These are phyloP conservation scores for Gastrodia elata DNA, from an alignment of 106 monocot genomes.

Conservation along the genomic window DNA sequence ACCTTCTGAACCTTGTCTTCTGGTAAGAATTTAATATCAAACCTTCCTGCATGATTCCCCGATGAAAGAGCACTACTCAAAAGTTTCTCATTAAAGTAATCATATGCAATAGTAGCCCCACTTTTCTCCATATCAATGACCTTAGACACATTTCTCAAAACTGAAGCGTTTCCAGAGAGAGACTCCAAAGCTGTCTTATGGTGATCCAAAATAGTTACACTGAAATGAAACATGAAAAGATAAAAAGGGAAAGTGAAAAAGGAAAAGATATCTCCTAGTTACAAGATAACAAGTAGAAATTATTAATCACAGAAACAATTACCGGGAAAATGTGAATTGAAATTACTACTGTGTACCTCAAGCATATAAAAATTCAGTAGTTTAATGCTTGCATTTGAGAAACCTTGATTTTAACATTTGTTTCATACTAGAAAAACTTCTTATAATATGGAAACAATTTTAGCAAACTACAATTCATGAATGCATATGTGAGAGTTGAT, in stretches of 20 bases:
- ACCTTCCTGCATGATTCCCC: conserved; percentile 7
- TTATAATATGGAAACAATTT: not conserved
- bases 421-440: not conserved
- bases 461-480: not conserved
- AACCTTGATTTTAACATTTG: not conserved
- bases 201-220: conserved; percentile 87
- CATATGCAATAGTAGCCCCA: conserved; percentile 90
- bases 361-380: not conserved
- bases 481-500: not conserved
- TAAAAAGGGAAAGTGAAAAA: not conserved
- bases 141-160: conserved; percentile 47
- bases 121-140: conserved; percentile 84
- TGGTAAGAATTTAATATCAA: conserved; percentile 22
- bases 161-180: conserved; percentile 30
- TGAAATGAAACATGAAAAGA: conserved; percentile 22
- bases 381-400: not conserved
- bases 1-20: conserved; percentile 45
- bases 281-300: not conserved
- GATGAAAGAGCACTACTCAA: conserved; percentile 5
- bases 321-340: not conserved
- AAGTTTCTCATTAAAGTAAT: conserved; percentile 68
- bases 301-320: not conserved
- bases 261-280: not conserved
- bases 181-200: conserved; percentile 88
- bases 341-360: not conserved